These are phyloP conservation scores for Trebouxiophyceae sp. DNA, from an alignment of 163 green algal species.

Conservation along the genomic window DNA sequence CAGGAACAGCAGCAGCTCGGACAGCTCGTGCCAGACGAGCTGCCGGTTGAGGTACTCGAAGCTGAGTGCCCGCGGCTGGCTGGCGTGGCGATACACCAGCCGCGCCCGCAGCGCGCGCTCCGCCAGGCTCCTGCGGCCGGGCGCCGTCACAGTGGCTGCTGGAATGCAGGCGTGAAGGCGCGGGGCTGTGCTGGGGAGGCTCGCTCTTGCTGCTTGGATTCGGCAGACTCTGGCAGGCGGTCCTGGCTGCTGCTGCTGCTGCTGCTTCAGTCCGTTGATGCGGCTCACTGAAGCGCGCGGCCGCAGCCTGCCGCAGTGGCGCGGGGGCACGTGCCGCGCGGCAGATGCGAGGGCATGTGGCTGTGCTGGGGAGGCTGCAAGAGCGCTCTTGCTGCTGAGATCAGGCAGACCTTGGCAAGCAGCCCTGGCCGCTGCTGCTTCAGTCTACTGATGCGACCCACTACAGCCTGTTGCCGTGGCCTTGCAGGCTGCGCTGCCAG, in stretches of 20 bases:
- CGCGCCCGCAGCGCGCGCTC: slow-evolving; percentile 65
- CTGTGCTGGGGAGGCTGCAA: too few relatives aligned
- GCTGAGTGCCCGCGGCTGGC: slow-evolving; percentile 57
- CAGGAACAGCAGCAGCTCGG: slow-evolving; percentile 76
- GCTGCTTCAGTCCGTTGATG: too few relatives aligned
- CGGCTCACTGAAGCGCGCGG: too few relatives aligned
- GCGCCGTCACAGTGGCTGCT: too few relatives aligned
- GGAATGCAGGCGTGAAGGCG: too few relatives aligned
- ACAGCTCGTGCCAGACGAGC: slow-evolving; percentile 81
- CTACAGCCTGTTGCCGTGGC: too few relatives aligned
- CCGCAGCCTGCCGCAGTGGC: too few relatives aligned
- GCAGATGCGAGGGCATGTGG: too few relatives aligned
- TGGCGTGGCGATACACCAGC: slow-evolving; percentile 67
- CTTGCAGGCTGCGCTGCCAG: too few relatives aligned
- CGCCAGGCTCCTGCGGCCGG: slow-evolving; percentile 62
- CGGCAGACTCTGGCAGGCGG: neutral
- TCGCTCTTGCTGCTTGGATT: neutral
- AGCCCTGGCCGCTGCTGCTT: neutral
- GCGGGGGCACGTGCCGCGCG: too few relatives aligned
- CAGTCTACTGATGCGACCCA: neutral
- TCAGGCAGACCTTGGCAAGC: neutral
- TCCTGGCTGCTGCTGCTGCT: neutral
- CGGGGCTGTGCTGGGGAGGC: neutral
- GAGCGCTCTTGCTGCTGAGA: too few relatives aligned
- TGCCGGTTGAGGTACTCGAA: slow-evolving; percentile 97